Evolutionary conservation across 148 eudicot genomes (phyloP), one percentile per base, ranked within the genome.

Genomic region (Arbutus unedo): DNA sequence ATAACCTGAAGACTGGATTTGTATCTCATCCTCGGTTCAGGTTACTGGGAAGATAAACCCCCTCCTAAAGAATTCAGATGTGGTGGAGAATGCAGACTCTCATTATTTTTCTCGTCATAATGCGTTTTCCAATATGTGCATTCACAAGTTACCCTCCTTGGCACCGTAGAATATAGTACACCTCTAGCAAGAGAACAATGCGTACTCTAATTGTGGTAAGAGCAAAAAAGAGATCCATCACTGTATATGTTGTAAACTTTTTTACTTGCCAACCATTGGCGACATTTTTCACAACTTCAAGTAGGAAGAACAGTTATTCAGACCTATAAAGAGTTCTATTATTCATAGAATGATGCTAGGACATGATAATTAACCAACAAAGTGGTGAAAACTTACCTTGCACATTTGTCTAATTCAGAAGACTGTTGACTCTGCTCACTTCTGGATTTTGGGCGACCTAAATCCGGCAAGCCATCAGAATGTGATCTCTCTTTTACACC

Each of bases 351-450:
- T 31, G 18, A 31, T 53, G 43, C 18, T 31, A 53, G 4, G 68
- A 79, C 13, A 5, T 2, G 16, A 21, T 25, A 79, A 23, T 57
- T 14, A 41, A 44, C 1, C 7, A 19, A 19, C 11, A 19, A 57
- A 78, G 38, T 10, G 16, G 15, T 16, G 43, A 49, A 18, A 49
- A 74, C 68, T 19, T 79, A 79, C 81, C 44, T 14, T 3, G 10
- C 54, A 49, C 47, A 21, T 45, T 79, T 64, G 14, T 79, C 81
- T 21, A 9, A 23, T 64, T 79, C 55, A 47, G 56, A 51, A 47
- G 74, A 79, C 56, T 62, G 55, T 48, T 79, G 73, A 79, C 21
- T 55, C 56, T 64, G n/a, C 54, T 62, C 14, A 21, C 15, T 8
- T 15, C 44, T 64, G 74, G 81, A 21, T 7, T 48, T 25, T 0